Percentiles rank a stretch among this genome's conserved stretches.
Evolutionary conservation across 2,329 filamentous ascomycete species (phyloP).

Genomic region (Catunica adiposa): DNA sequence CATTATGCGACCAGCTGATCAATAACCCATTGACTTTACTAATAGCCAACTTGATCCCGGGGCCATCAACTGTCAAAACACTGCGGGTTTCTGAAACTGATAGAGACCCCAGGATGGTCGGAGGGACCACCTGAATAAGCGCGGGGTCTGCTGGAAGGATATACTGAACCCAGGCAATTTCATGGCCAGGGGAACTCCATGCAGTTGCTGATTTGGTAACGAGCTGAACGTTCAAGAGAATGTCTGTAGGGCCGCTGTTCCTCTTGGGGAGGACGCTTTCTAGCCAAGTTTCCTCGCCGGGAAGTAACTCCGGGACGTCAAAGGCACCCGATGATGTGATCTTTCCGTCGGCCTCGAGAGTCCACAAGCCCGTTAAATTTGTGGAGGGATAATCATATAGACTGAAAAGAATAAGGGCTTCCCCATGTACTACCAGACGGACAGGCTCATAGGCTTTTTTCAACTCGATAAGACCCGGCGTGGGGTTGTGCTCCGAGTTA

Average conservation of each 20-base stretch:
- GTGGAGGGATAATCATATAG: conserved; percentile 37
- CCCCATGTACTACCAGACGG: conserved; percentile 32
- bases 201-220: conserved; percentile 22
- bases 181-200: conserved; percentile 38
- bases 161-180: conserved; percentile 36
- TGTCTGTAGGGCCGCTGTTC: neutral
- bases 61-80: neutral
- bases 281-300: neutral
- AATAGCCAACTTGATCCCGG: neutral
- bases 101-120: neutral
- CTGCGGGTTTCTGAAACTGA: neutral
- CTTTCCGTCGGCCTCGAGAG: neutral
- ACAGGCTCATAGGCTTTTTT: conserved; percentile 42
- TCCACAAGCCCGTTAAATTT: conserved; percentile 15
- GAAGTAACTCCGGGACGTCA: neutral
- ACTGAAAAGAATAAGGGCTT: conserved; percentile 32
- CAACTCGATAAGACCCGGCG: conserved; percentile 36
- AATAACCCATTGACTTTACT: neutral
- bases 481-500: conserved; percentile 32
- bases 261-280: neutral
- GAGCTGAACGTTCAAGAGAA: conserved; percentile 20
- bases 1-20: neutral
- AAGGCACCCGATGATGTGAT: neutral
- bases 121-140: neutral
- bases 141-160: neutral